phyloP scores from a whole-genome alignment of 2,329 filamentous ascomycete species.

The Epicoccum nigrum region DNA sequence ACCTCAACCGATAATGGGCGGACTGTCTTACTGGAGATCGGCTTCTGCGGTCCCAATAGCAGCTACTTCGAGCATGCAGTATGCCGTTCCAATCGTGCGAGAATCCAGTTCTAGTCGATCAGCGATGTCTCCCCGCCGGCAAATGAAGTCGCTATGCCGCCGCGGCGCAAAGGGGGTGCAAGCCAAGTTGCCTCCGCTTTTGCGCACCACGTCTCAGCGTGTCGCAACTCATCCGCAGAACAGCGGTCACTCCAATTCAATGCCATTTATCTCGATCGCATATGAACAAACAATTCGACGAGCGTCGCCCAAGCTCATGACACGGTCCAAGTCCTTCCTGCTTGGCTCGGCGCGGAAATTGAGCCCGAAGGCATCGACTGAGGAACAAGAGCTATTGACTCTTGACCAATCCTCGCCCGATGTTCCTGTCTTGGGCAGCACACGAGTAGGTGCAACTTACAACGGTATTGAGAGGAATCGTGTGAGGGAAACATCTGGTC shows the following conservation, averaged over 20 bases:
- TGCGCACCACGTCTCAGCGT: slow-evolving; percentile 27
- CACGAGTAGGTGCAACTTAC: slow-evolving; percentile 18
- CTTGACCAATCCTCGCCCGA: slow-evolving; percentile 6
- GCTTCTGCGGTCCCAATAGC: slow-evolving; percentile 16
- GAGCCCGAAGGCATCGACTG: slow-evolving; percentile 9
- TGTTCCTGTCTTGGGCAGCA: slow-evolving; percentile 12
- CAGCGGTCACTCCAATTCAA: slow-evolving; percentile 34
- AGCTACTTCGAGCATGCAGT: slow-evolving; percentile 27
- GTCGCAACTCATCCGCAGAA: slow-evolving; percentile 18
- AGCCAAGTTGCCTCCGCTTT: slow-evolving; percentile 38
- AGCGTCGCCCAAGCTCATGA: slow-evolving; percentile 10
- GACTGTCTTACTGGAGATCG: slow-evolving; percentile 42
- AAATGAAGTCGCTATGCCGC: slow-evolving; percentile 33
- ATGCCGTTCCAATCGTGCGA: slow-evolving; percentile 36
- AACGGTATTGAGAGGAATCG: slow-evolving; percentile 21
- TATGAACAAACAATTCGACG: slow-evolving; percentile 21
- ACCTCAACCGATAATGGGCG: slow-evolving; percentile 40
- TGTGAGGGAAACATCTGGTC: slow-evolving; percentile 7
- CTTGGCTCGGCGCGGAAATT: slow-evolving; percentile 10
- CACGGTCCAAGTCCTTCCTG: slow-evolving; percentile 18
- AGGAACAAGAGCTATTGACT: slow-evolving; percentile 4
- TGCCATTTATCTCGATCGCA: slow-evolving; percentile 28
- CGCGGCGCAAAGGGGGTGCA: slow-evolving; percentile 38
- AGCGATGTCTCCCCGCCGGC: slow-evolving; percentile 26
- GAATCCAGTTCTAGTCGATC: slow-evolving; percentile 16